A percentile compares a stretch with the other conserved stretches of the same genome.
Conservation (phyloP, 2,329 filamentous ascomycete species). For the Fusarium pseudonygamai region DNA sequence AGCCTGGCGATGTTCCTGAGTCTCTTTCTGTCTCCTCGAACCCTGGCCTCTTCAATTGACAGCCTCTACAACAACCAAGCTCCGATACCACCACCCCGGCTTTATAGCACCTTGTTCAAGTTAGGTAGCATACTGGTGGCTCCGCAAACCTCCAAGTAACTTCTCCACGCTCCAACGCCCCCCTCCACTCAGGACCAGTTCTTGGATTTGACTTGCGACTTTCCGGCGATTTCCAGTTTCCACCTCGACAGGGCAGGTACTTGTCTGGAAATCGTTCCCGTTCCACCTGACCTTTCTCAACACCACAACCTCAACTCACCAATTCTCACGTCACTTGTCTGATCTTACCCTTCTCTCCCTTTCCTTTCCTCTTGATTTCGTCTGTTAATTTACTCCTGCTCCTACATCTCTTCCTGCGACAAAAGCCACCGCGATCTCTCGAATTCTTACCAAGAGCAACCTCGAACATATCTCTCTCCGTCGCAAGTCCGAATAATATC, state of each 20-base stretch:
- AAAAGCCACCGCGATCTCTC: slow-evolving; percentile 14
- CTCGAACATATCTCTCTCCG: slow-evolving; percentile 7
- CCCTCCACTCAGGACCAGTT: slow-evolving; percentile 27
- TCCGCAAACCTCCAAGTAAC: slow-evolving; percentile 27
- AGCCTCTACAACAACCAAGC: background rate
- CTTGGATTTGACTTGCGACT: slow-evolving; percentile 22
- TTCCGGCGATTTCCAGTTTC: slow-evolving; percentile 31
- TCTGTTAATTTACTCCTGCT: background rate
- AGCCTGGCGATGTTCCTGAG: background rate
- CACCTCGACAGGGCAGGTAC: slow-evolving; percentile 31
- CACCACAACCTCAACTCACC: slow-evolving; percentile 30
- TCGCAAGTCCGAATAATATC: slow-evolving; percentile 17
- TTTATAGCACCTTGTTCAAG: background rate
- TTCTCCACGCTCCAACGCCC: slow-evolving; percentile 34
- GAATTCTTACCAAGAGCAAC: slow-evolving; percentile 21
- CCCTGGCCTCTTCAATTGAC: background rate
- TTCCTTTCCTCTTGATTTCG: background rate
- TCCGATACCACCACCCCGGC: background rate
- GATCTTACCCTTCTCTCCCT: background rate
- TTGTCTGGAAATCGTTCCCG: slow-evolving; percentile 30
- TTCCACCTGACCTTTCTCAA: slow-evolving; percentile 34
- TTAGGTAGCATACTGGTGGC: slow-evolving; percentile 12
- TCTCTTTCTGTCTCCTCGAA: background rate
- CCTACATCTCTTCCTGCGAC: slow-evolving; percentile 1
- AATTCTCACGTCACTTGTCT: slow-evolving; percentile 13